These are phyloP conservation scores for Oryza glumipatula DNA, from an alignment of 176 grass and related monocot species.

Conservation along the genomic window DNA sequence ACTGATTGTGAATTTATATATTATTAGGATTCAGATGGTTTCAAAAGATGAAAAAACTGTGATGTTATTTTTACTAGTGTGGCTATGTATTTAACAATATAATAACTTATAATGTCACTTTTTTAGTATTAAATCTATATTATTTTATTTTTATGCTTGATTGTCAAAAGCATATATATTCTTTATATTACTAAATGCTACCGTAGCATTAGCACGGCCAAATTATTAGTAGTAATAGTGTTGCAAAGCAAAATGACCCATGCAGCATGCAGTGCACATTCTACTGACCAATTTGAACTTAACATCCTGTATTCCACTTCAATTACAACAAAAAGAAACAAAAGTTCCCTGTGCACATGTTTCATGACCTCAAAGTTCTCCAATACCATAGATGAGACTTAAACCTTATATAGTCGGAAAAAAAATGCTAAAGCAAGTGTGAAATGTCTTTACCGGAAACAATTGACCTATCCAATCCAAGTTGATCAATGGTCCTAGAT, in stretches of 20 bases:
- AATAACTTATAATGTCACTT: too few relatives aligned
- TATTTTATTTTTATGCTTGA: too few relatives aligned
- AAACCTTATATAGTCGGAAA: neutral
- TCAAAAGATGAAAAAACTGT: too few relatives aligned
- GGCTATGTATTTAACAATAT: too few relatives aligned
- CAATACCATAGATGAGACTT: neutral
- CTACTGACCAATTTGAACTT: neutral
- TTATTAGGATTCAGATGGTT: too few relatives aligned
- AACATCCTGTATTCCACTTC: neutral
- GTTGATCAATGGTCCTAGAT: conserved; percentile 62
- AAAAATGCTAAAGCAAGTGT: neutral
- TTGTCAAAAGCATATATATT: too few relatives aligned
- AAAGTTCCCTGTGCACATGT: neutral
- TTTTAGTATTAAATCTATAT: too few relatives aligned
- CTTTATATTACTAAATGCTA: too few relatives aligned
- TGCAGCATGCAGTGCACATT: neutral
- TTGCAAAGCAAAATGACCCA: neutral
- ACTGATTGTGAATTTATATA: too few relatives aligned
- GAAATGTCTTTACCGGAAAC: conserved; percentile 53
- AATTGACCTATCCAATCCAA: conserved; percentile 62
- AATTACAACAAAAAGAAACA: neutral
- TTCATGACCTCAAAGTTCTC: neutral
- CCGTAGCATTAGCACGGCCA: too few relatives aligned
- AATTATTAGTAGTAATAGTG: neutral
- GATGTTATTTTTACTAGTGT: too few relatives aligned